A percentile compares a stretch with the other conserved stretches of the same genome.
Conservation (phyloP, 73 alveolate species). For the Durusdinium trenchii region DNA sequence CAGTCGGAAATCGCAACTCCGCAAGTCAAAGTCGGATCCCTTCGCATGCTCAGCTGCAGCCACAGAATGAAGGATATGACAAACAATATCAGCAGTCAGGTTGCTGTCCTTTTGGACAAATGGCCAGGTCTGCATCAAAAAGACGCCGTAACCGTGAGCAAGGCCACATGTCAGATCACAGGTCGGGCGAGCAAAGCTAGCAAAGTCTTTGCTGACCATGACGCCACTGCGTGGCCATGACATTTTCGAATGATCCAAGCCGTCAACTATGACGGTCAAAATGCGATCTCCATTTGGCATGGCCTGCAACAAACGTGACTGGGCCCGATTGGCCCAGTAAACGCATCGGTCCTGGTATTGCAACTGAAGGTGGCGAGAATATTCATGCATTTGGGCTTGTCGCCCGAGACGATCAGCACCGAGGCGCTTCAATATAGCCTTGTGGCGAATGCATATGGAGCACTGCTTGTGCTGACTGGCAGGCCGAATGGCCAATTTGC, state of each 20-base stretch:
- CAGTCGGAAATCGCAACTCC: background rate
- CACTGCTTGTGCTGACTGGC: background rate
- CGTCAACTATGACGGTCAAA: background rate
- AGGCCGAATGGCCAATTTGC: background rate
- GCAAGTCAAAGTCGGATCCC: background rate
- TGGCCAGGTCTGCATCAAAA: background rate
- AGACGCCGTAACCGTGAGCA: background rate
- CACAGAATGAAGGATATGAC: background rate
- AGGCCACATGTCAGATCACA: background rate
- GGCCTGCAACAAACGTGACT: background rate
- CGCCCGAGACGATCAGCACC: background rate
- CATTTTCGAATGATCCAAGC: background rate
- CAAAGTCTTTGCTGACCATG: background rate
- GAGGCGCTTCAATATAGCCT: background rate
- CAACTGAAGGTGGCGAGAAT: background rate
- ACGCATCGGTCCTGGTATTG: background rate
- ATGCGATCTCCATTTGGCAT: background rate
- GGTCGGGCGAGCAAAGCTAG: background rate
- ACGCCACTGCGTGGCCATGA: background rate
- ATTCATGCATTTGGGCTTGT: background rate
- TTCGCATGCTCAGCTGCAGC: background rate
- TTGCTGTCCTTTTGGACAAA: background rate
- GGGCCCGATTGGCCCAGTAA: background rate
- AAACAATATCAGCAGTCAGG: background rate
- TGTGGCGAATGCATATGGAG: background rate